These are phyloP conservation scores for Cupressus sempervirens DNA, from an alignment of 75 land plant genomes.

Conservation along the genomic window DNA sequence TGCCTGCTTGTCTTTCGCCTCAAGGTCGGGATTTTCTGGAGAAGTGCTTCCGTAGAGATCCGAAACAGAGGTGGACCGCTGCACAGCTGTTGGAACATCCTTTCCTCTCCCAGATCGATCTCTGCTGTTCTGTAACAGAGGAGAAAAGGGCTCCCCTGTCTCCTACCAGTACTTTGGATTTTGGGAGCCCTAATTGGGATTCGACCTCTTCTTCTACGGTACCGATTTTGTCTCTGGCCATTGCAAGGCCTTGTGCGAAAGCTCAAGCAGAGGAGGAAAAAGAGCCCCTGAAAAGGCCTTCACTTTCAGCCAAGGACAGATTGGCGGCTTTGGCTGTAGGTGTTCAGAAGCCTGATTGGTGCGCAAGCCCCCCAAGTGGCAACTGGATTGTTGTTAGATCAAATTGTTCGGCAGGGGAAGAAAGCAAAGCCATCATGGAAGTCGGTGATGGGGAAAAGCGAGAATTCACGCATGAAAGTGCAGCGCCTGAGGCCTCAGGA, in stretches of 20 bases:
- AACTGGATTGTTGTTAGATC: background rate
- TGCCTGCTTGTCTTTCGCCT: no score
- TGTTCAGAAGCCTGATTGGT: background rate
- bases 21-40: conserved; percentile 39
- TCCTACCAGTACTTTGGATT: background rate
- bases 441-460: background rate
- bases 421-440: background rate
- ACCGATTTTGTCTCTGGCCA: background rate
- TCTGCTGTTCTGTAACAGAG: background rate
- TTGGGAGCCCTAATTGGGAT: background rate
- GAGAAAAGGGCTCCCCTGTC: background rate
- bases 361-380: background rate
- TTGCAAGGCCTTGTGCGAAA: background rate
- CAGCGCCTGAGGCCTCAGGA: background rate
- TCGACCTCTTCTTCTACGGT: background rate
- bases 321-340: background rate
- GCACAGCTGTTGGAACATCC: no score
- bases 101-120: no score
- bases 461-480: background rate
- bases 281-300: background rate
- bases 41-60: conserved; percentile 42
- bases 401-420: no score
- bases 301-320: background rate
- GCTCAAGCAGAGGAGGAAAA: background rate
- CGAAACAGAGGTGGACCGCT: background rate